Evolutionary conservation across 805 yeast species (phyloP), one percentile per base, ranked within the genome.

Genomic region (Hanseniaspora valbyensis): DNA sequence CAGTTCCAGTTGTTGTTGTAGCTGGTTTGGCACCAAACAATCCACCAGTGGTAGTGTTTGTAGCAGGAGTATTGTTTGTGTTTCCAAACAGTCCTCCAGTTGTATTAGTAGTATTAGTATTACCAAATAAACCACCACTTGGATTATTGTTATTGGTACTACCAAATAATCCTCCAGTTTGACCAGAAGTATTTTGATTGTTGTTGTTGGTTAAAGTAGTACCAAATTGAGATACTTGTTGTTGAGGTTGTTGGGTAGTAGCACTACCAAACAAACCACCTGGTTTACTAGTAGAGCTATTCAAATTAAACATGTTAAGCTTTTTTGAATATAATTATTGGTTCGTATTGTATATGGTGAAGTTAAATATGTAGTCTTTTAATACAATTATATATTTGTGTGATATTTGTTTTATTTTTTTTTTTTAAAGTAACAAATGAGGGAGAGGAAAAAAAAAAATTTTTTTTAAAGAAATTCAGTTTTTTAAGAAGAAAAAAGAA

Each of bases 151-250:
- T 32, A n/a, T 9, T 32, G 18, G 36, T 10, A 28, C 30, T 38
- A 38, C 42, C 42, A 38, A 38, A 38, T 38, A 25, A 24, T 24
- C 39, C 39, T 19, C 39, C 39, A 19, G 34, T n/a, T 16, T 14
- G 33, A n/a, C n/a, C n/a, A n/a, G n/a, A n/a, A n/a, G n/a, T n/a
- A n/a, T n/a, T n/a, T n/a, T n/a, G n/a, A n/a, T n/a, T n/a, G n/a
- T n/a, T 43, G 24, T 25, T 44, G 14, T 29, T 44, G 21, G 49
- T 37, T 19, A 44, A n/a, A 10, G 49, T 44, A 2, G 49, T 44
- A 19, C 49, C 49, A 44, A 44, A 44, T 28, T 36, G 42, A n/a
- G 49, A 44, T 13, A 44, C 49, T 26, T 44, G 49, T 24, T n/a
- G n/a, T n/a, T n/a, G n/a, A n/a, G 24, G 32, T 26, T 44, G 49